Evolutionary conservation across 2,329 filamentous ascomycete genomes (phyloP), one percentile per base, ranked within the genome.

Genomic region (Onygenales sp.): DNA sequence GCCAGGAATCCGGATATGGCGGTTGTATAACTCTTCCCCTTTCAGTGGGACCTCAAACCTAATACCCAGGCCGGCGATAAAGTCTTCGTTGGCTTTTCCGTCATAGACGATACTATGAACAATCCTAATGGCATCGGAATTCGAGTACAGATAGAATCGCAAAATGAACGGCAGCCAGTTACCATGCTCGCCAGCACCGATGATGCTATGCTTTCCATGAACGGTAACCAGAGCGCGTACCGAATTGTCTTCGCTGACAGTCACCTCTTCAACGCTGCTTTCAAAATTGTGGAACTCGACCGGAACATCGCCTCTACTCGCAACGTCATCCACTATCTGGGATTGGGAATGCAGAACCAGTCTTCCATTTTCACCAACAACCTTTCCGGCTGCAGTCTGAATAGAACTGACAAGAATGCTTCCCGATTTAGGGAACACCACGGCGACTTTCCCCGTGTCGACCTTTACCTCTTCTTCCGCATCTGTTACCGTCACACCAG

Each of bases 101-200:
- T 83, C 78, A 50, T 77, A 82, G 2, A 81, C 65, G n/a, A 83
- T 66, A 21, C 73, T 80, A 59, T 84, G 81, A 0, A 82, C 67
- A 0, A 80, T 66, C 38, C 74, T 72, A 43, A 84, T 76, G 0
- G 77, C 72, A 44, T 80, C 75, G 0, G 81, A 82, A 56, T 78
- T 71, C 33, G 76, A 71, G 59, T 83, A 83, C 0, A 84, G 64
- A 55, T 84, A 84, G 58, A 83, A 82, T 1, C 81, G 74, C 2
- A 81, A 59, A 2, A 72, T 70, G 57, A 79, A 84, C 0, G 76
- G 78, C 1, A 83, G 67, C 78, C 77, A 82, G 13, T 75, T 67
- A 2, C 65, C 68, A 51, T 76, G 74, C 6, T 63, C 58, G 1
- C 64, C 58, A 7, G 61, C 56, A 41, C 14, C 1, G 51, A 54